Evolutionary conservation across 2,329 filamentous ascomycete species (phyloP), one percentile per base, ranked within the genome.

Genomic region (Pyricularia sp.): DNA sequence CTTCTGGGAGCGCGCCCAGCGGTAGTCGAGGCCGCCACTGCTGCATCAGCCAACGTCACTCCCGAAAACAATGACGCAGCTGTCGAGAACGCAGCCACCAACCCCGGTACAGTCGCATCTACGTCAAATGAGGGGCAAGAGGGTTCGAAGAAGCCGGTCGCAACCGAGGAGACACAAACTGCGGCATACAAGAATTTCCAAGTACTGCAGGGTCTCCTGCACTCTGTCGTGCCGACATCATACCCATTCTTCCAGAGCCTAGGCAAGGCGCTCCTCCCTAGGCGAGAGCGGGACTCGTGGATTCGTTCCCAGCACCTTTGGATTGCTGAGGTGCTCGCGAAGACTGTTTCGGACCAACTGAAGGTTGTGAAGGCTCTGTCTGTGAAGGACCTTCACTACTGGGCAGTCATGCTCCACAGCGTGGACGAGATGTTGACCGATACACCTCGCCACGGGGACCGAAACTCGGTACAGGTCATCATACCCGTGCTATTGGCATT

Each of bases 401-500:
- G 92, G 83, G 91, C 94, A 70, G 88, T 93, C 69, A 90, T 93
- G 77, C 81, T 97, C 23, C 90, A 92, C 69, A 90, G 90, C 0
- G 82, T 96, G 68, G 89, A 91, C 58, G 90, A 94, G 75, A 86
- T 96, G 78, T 81, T 97, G 70, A 87, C 95, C 71, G 93, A 97
- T 74, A 85, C 81, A 72, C 79, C 75, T 70, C 83, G 79, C 69
- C 81, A 79, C 74, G 84, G 74, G 74, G 87, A 82, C 71, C 85
- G 78, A 72, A 81, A 79, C 71, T 42, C 58, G 20, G 58, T 31
- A n/a, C 82, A 77, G 6, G 83, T 89, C 17, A 86, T 90, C 68
- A 91, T 93, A 63, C 85, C 95, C 31, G 89, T 98, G 50, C 83
- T 99, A 28, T 85, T 94, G 69, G 91, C 93, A 0, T 97, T 99